Evolutionary conservation across 2,329 filamentous ascomycete species (phyloP), one percentile per base, ranked within the genome.

Genomic region (Beauveria sp.): DNA sequence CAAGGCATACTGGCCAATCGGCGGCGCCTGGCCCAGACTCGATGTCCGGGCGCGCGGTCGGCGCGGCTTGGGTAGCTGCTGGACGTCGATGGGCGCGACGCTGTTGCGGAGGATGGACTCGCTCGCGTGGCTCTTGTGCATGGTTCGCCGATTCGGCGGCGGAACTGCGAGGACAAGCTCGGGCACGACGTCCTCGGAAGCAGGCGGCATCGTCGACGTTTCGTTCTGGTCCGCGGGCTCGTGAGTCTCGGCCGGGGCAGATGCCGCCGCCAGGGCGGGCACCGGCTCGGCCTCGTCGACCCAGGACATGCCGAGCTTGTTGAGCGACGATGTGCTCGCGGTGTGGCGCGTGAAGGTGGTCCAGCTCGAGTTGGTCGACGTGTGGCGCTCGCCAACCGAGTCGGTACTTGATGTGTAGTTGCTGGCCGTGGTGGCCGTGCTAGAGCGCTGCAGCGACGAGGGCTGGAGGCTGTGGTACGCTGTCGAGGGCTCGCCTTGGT

Each of bases 331-430:
- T 62, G 78, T 83, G 73, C 81, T 84, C 49, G 75, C 72, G 4
- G 82, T 86, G 68, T 82, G 75, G 5, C 80, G 78, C 5, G 81
- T 84, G 62, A 81, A 74, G 45, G 79, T 79, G 1, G 82, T 84
- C 63, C 79, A 79, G 10, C 77, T 79, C 5, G 82, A 85, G 28
- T 78, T 75, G 18, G 78, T 77, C 14, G 83, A 86, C 54, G 78
- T 75, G 69, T 84, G 81, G 28, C 81, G 81, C 62, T 79, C 78
- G 55, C 74, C 78, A 20, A 54, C 78, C 20, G 78, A 81, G 30
- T 76, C 74, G 1, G 80, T 81, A 24, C 76, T 75, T 30, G 73
- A 73, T 3, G 78, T 82, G 18, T 12, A 60, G 62, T 73, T 72
- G 56, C 81, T 85, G 26, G 72, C 76, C 1, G 78, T 82, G 6